Conservation (phyloP, 805 yeast genomes). For the Pichia membranifaciens region DNA sequence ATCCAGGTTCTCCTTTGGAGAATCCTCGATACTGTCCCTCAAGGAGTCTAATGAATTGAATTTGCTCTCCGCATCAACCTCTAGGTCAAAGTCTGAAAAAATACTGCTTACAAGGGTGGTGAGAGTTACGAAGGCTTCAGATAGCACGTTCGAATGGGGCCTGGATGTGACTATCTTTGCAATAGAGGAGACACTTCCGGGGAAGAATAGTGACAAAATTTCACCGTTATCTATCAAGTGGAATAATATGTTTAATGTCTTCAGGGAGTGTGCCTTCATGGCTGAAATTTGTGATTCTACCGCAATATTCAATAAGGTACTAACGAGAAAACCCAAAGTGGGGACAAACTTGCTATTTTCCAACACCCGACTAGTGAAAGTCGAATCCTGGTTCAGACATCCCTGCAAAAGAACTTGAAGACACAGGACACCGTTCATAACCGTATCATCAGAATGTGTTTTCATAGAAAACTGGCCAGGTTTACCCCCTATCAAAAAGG, state of each 20-base stretch:
- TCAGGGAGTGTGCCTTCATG: conserved; percentile 31
- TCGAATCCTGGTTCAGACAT: conserved; percentile 26
- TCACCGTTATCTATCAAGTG: conserved; percentile 41
- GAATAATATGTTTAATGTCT: conserved; percentile 32
- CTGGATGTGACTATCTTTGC: conserved; percentile 33
- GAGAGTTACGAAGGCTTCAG: conserved; percentile 29
- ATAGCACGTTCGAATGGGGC: conserved; percentile 35
- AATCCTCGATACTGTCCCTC: neutral
- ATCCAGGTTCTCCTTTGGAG: too few relatives aligned
- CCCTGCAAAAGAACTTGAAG: conserved; percentile 30
- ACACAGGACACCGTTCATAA: conserved; percentile 32
- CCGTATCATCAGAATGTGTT: conserved; percentile 33
- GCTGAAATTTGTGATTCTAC: conserved; percentile 23
- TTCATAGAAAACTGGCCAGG: conserved; percentile 30
- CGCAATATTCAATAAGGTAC: conserved; percentile 36
- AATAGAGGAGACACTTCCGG: conserved; percentile 44
- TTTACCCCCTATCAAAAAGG: conserved; percentile 41
- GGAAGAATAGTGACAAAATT: conserved; percentile 41
- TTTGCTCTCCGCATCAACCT: conserved; percentile 14
- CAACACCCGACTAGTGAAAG: conserved; percentile 23
- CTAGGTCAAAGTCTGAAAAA: conserved; percentile 38
- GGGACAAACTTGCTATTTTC: conserved; percentile 34
- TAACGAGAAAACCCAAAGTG: conserved; percentile 42
- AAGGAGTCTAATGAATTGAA: conserved; percentile 15
- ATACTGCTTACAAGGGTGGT: conserved; percentile 29